These are phyloP conservation scores for Cladophialophora bantiana DNA, from an alignment of 2,329 filamentous ascomycete species.

Conservation along the genomic window DNA sequence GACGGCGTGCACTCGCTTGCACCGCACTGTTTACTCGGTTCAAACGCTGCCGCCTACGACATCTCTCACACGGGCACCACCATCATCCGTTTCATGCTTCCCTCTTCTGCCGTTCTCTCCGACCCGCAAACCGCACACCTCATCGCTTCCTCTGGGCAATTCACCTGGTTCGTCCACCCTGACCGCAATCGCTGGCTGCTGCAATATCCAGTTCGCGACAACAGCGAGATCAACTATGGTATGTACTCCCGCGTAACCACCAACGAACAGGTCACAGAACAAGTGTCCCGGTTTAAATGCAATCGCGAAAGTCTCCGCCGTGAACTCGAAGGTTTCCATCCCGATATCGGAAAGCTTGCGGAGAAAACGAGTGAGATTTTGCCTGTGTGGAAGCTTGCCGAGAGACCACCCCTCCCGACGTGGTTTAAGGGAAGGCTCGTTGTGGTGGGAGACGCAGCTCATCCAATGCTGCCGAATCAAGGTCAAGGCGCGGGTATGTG, in stretches of 20 bases:
- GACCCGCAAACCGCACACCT: neutral
- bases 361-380: constrained; percentile 1
- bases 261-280: constrained; percentile 1
- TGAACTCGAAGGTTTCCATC: constrained; percentile 9
- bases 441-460: constrained; percentile 7
- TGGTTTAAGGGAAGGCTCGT: constrained; percentile 1
- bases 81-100: neutral
- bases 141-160: neutral
- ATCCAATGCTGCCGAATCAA: constrained; percentile 8
- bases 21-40: neutral
- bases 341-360: neutral
- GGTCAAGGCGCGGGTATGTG: constrained; percentile 9
- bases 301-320: neutral
- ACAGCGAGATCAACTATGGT: neutral
- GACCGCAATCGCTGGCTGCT: constrained; percentile 9
- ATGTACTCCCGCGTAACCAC: neutral
- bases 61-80: constrained; percentile 2
- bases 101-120: neutral
- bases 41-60: neutral
- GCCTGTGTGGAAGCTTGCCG: constrained; percentile 6
- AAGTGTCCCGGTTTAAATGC: constrained; percentile 4
- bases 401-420: constrained; percentile 5
- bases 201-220: neutral
- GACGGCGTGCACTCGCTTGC: constrained; percentile 8
- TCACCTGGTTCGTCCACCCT: constrained; percentile 3